These are phyloP conservation scores for Alternaria brassicicola DNA, from an alignment of 2,329 filamentous ascomycete genomes.

Conservation along the genomic window DNA sequence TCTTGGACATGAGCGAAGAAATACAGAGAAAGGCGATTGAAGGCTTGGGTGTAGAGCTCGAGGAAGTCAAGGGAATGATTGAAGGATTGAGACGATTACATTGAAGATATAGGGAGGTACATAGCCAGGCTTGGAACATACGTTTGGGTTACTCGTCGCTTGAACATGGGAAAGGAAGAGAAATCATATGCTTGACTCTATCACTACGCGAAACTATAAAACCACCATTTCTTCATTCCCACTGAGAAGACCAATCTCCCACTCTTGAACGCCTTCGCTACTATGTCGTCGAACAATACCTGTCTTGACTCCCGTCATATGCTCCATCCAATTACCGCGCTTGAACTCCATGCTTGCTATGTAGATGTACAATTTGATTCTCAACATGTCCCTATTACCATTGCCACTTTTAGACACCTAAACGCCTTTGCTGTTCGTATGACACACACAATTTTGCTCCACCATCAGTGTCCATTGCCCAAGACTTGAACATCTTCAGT, in stretches of 20 bases:
- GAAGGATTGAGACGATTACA: constrained; percentile 60
- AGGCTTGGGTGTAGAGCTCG: constrained; percentile 62
- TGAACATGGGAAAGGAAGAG: not conserved
- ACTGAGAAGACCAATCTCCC: too few species aligned
- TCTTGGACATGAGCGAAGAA: constrained; percentile 72
- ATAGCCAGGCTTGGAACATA: not conserved
- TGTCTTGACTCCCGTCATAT: not conserved
- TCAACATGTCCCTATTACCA: not conserved
- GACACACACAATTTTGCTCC: not conserved
- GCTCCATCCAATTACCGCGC: not conserved
- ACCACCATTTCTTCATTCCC: not conserved
- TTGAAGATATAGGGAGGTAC: constrained; percentile 14
- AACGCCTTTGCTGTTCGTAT: not conserved
- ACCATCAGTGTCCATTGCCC: not conserved
- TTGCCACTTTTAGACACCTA: not conserved
- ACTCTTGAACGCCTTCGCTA: not conserved
- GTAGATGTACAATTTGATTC: not conserved
- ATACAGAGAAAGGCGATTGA: constrained; percentile 61
- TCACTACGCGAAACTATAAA: not conserved
- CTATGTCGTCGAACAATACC: accelerated
- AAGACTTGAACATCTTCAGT: not conserved
- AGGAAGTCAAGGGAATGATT: constrained; percentile 65
- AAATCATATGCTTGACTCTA: not conserved
- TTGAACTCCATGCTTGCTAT: not conserved
- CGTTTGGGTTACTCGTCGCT: not conserved